These are phyloP conservation scores for Geotrichum aggregatum DNA, from an alignment of 1,139 yeast species.

Conservation along the genomic window DNA sequence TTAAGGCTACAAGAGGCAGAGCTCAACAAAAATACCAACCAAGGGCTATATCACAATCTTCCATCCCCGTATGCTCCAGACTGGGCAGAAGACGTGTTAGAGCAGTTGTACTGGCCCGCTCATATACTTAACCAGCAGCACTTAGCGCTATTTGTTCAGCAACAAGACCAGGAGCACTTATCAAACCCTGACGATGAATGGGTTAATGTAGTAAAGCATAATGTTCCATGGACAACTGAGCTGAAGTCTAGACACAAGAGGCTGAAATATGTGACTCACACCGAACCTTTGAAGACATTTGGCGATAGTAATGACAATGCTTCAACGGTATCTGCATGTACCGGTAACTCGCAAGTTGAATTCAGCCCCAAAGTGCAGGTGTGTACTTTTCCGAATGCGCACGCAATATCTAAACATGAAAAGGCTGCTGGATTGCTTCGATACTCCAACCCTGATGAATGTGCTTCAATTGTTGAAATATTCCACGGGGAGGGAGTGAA, in stretches of 20 bases:
- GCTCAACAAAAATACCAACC: constrained; percentile 5
- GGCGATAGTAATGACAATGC: background rate
- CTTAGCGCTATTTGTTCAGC: background rate
- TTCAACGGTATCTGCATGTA: too few relatives aligned
- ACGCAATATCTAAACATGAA: background rate
- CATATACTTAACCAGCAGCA: background rate
- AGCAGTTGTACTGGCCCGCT: constrained; percentile 9
- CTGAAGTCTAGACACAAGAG: constrained; percentile 3
- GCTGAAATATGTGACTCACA: background rate
- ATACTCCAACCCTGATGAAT: background rate
- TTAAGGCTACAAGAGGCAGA: background rate
- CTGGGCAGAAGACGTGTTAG: constrained; percentile 12
- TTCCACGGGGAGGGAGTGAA: background rate
- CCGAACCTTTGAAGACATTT: background rate
- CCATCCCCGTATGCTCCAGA: constrained; percentile 11
- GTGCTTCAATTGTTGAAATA: background rate
- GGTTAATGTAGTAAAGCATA: constrained; percentile 3
- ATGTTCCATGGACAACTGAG: constrained; percentile 2
- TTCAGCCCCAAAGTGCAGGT: constrained; percentile 1
- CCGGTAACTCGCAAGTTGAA: background rate
- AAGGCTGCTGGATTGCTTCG: background rate
- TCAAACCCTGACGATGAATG: background rate
- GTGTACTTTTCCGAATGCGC: constrained; percentile 7
- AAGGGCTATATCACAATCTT: constrained; percentile 16
- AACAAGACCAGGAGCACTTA: background rate